Base-by-base conservation (phyloP, 2,329 filamentous ascomycete genomes). In the Penicillium sp. region DNA sequence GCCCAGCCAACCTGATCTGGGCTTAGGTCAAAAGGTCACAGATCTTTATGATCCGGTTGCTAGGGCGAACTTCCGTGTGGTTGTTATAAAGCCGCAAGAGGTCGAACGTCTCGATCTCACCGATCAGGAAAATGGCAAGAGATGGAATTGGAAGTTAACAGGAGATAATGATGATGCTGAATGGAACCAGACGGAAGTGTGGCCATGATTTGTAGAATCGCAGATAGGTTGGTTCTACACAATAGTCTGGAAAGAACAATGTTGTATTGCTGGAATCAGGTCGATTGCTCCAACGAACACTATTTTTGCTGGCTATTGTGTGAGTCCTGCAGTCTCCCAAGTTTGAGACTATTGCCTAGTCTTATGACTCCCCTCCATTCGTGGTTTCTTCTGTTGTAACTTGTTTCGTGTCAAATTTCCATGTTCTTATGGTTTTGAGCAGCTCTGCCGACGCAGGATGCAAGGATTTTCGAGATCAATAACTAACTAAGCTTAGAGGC, bases 51-150 rank as follows among this genome's bases (percentile, higher is more conserved):
- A 97, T 60, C 56, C 63, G 5, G 59, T 86, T 47, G 88, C 89
- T 34, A 77, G 89, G 58, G 73, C 73, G 56, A 88, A 95, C 67
- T 95, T 95, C 65, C 77, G 92, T 45, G 88, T 95, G 0, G 88
- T 95, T 3, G 84, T 93, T 64, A 93, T 99, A 66, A 82, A 84
- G 41, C 84, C 95, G 0, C 80, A 87, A 8, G 82, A 87, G 66
- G 84, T 95, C 16, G 90, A 95, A 66, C 77, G 79, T 61, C 75
- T 87, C 13, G 87, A 93, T 65, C 69, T 95, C 45, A 83, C 80
- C 49, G 80, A 89, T 63, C 81, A 84, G 0, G 77, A 78, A 39
- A 80, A 80, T 53, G 76, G 77, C 11, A 75, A 78, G 55, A 77
- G 90, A 61, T 87, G 83, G 76, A 73, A 80, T 52, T 92, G 90